Evolutionary conservation across 2,329 filamentous ascomycete species (phyloP).

Genomic region (Nemania diffusa): DNA sequence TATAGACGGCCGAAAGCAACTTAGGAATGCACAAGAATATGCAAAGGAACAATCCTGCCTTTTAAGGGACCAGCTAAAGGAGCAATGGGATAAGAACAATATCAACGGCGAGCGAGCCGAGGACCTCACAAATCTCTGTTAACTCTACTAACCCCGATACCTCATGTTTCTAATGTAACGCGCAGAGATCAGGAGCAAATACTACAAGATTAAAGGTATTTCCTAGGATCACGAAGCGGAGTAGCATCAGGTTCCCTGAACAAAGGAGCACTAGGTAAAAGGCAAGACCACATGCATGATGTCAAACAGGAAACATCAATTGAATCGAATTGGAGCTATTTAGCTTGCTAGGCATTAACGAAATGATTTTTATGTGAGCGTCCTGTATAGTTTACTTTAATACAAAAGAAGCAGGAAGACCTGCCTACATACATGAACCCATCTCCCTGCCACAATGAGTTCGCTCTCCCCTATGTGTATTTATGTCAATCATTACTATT

Average conservation of each 20-base stretch:
- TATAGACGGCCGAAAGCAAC: background rate
- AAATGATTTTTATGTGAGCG: too few species aligned
- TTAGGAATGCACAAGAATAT: constrained; percentile 1
- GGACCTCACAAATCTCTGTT: background rate
- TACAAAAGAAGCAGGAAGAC: too few species aligned
- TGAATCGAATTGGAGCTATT: too few species aligned
- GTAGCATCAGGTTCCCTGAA: background rate
- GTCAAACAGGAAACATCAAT: too few species aligned
- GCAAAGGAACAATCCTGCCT: background rate
- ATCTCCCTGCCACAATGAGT: too few species aligned
- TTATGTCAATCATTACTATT: too few species aligned
- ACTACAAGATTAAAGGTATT: background rate
- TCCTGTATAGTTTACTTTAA: too few species aligned
- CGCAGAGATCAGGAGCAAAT: background rate
- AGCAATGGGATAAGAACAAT: background rate
- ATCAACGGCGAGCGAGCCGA: background rate
- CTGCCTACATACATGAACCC: too few species aligned
- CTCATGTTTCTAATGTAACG: background rate
- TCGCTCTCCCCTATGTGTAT: too few species aligned
- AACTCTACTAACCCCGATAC: background rate
- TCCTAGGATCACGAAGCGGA: background rate
- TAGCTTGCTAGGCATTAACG: too few species aligned
- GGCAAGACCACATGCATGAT: too few species aligned
- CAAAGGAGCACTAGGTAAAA: background rate
- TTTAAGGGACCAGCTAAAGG: background rate